phyloP scores from a whole-genome alignment of 495 filamentous ascomycete genomes.

The Oidiodendron maius region DNA sequence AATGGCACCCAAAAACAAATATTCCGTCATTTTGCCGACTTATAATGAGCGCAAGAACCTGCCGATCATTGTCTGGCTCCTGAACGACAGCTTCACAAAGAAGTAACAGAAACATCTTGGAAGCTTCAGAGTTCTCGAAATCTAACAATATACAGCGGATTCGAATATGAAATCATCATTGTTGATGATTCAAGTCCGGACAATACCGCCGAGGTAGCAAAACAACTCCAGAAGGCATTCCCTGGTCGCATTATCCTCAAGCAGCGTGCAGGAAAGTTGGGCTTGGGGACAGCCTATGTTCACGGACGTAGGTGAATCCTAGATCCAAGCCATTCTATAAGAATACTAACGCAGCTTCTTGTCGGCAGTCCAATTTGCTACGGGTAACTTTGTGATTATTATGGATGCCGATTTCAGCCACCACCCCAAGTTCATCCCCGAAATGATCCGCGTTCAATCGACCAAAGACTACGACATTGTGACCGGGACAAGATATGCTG shows the following conservation, averaged over 20 bases:
- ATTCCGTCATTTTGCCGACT: conserved; percentile 94
- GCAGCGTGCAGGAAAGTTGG: conserved; percentile 87
- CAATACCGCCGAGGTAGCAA: conserved; percentile 82
- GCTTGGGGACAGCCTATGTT: conserved; percentile 93
- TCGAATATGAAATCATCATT: conserved; percentile 96
- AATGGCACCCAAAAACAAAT: conserved; percentile 55
- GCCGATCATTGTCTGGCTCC: conserved; percentile 89
- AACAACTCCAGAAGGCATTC: conserved; percentile 84
- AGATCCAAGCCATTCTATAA: not conserved
- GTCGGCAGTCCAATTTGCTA: conserved; percentile 53
- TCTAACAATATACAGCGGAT: conserved; percentile 50
- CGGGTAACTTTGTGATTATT: conserved; percentile 94
- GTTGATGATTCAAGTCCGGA: conserved; percentile 98
- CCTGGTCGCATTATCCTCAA: conserved; percentile 72
- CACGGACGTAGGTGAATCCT: conserved; percentile 50
- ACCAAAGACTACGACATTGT: conserved; percentile 80
- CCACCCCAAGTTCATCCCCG: conserved; percentile 92
- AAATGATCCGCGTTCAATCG: conserved; percentile 63
- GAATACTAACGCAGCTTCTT: conserved; percentile 1
- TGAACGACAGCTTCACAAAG: conserved; percentile 84
- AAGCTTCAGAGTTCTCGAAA: not conserved
- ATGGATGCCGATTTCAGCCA: conserved; percentile 99
- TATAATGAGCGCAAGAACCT: conserved; percentile 98
- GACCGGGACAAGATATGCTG: conserved; percentile 89
- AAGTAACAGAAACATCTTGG: conserved; percentile 41